Evolutionary conservation across 73 alveolate species (phyloP).

Genomic region (Tetrahymena borealis): DNA sequence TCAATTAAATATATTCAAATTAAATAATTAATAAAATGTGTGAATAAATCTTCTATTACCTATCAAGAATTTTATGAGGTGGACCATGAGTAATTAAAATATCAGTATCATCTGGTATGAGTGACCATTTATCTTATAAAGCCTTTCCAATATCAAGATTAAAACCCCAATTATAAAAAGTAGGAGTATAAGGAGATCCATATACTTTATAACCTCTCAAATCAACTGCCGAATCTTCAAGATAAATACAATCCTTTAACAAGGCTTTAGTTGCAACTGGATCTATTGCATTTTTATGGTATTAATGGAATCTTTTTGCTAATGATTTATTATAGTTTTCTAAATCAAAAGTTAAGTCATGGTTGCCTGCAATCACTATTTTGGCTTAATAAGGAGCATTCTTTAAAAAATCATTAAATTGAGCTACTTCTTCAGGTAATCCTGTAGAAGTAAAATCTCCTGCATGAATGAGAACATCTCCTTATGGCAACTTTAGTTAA

Average conservation of each 20-base stretch:
- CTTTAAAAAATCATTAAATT: conserved; percentile 38
- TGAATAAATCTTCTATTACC: neutral
- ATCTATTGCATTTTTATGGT: neutral
- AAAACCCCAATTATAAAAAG: conserved; percentile 24
- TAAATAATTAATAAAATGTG: neutral
- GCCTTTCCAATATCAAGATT: neutral
- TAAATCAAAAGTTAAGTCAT: conserved; percentile 40
- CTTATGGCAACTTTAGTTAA: conserved; percentile 16
- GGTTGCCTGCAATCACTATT: conserved; percentile 52
- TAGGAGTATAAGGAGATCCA: conserved; percentile 50
- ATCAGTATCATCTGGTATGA: conserved; percentile 39
- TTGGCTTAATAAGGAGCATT: conserved; percentile 12
- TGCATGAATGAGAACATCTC: conserved; percentile 9
- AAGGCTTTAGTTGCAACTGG: conserved; percentile 10
- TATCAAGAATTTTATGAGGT: conserved; percentile 3
- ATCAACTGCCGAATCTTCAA: conserved; percentile 22
- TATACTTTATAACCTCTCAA: conserved; percentile 40
- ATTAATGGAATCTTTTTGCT: neutral
- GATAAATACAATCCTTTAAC: conserved; percentile 27
- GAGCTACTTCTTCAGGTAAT: conserved; percentile 12
- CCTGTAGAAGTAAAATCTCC: conserved; percentile 58
- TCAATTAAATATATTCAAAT: no score
- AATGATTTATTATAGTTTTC: neutral
- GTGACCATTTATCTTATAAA: conserved; percentile 5
- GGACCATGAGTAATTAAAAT: conserved; percentile 52